Evolutionary conservation across 305 asterid genomes (phyloP).

Genomic region (Andrographis paniculata): DNA sequence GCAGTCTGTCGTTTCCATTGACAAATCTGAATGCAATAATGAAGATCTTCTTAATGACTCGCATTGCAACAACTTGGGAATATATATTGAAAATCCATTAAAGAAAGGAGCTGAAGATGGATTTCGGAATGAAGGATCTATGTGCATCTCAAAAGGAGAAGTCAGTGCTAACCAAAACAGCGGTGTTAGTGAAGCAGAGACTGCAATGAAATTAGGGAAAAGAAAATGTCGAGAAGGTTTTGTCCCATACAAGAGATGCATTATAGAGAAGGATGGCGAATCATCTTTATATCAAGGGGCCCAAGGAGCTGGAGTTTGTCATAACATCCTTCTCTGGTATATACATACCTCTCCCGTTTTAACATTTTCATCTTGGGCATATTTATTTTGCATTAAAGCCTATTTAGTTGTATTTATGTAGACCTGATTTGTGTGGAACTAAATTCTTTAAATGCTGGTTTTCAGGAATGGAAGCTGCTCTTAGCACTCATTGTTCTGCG

Average conservation of each 20-base stretch:
- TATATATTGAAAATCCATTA: conserved; percentile 22
- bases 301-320: conserved; percentile 39
- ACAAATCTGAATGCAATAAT: conserved; percentile 16
- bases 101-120: conserved; percentile 16
- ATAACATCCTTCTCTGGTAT: conserved; percentile 23
- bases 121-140: conserved; percentile 27
- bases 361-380: background rate
- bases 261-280: conserved; percentile 50
- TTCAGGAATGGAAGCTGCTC: background rate
- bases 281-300: conserved; percentile 28
- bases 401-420: too few species aligned
- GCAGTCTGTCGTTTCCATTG: conserved; percentile 14
- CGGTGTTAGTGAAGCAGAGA: conserved; percentile 18
- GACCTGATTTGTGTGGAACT: too few species aligned
- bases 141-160: conserved; percentile 26
- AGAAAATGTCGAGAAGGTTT: conserved; percentile 38
- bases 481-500: background rate
- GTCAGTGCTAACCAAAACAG: conserved; percentile 15
- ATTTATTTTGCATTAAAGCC: background rate
- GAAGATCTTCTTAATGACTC: conserved; percentile 14
- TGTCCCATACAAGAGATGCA: conserved; percentile 61
- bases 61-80: conserved; percentile 15
- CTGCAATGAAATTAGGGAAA: conserved; percentile 12
- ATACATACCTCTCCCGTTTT: background rate
- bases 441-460: background rate